Base-by-base conservation (phyloP, 805 yeast genomes). In the Wickerhamiella parazyma region DNA sequence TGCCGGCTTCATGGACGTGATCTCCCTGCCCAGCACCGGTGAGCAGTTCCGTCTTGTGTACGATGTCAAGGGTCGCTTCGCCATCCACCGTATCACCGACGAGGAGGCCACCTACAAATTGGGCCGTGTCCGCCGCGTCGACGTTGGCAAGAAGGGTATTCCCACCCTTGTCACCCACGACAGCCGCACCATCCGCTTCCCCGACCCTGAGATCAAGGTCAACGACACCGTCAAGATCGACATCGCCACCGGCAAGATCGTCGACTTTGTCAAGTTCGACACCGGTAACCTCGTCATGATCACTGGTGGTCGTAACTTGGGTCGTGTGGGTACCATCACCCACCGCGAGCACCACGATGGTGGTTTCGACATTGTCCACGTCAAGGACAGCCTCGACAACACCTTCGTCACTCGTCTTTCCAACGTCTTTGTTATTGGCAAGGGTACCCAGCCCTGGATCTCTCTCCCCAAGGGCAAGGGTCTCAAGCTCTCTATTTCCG, bases 171-270 rank as follows among this genome's bases (percentile, higher is more conserved):
- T 89, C 59, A 89, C 98, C 66, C 98, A 89, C 80, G 98, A 89
- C 67, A 97, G 98, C 72, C 87, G 98, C 80, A 89, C 98, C 67
- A 73, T 89, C 76, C 87, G 97, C 73, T 89, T 87, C 84, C 97
- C 97, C 70, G 97, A 89, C 68, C 98, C 98, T 72, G 70, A 72
- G 60, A 78, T 89, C 80, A 89, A 76, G 74, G 86, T 85, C 65
- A 87, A 91, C 78, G 98, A 89, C 75, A 83, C 97, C 60, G 95
- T 89, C 66, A 87, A 87, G 80, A 73, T 89, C 66, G 95, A 89
- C 73, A 75, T 89, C 64, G 94, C 89, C 60, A 70, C 95, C 57
- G 96, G 96, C 70, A 89, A 89, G 78, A 79, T 86, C 67, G 70
- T 80, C 48, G 87, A 83, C 57, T 83, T 70, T 73, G 76, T 89